Evolutionary conservation across 768 basidiomycete genomes (phyloP).

Genomic region (Cystobasidium ongulense): DNA sequence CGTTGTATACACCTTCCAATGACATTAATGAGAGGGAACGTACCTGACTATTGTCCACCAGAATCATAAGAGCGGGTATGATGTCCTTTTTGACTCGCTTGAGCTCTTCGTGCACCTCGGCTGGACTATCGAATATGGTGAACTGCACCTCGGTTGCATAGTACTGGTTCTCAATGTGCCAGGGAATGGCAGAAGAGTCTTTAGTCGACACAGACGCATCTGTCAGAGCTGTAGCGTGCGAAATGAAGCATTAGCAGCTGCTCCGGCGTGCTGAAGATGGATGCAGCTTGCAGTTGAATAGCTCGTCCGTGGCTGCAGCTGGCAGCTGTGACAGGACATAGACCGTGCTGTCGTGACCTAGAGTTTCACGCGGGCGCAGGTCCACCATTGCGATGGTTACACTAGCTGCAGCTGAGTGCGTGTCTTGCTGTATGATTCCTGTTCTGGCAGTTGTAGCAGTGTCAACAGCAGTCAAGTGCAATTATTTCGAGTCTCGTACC

Average conservation of each 20-base stretch:
- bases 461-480: not conserved
- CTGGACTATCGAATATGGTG: not conserved
- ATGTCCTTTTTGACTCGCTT: not conserved
- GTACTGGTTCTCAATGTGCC: conserved; percentile 19
- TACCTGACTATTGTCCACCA: conserved; percentile 19
- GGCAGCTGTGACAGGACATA: conserved; percentile 27
- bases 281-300: not conserved
- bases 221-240: conserved; percentile 8
- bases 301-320: not conserved
- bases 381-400: not conserved
- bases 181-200: not conserved
- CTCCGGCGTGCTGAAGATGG: not conserved
- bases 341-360: conserved; percentile 19
- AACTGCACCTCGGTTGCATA: conserved; percentile 12
- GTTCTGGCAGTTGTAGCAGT: not conserved
- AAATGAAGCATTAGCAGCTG: not conserved
- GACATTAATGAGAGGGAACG: not conserved
- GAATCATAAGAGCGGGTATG: not conserved
- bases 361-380: not conserved
- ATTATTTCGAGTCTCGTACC: too few species aligned
- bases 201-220: not conserved
- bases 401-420: not conserved
- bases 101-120: not conserved
- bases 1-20: not conserved
- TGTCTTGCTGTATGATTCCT: not conserved